Conservation (phyloP, 2,329 filamentous ascomycete species). For the Leptographium radiaticola region DNA sequence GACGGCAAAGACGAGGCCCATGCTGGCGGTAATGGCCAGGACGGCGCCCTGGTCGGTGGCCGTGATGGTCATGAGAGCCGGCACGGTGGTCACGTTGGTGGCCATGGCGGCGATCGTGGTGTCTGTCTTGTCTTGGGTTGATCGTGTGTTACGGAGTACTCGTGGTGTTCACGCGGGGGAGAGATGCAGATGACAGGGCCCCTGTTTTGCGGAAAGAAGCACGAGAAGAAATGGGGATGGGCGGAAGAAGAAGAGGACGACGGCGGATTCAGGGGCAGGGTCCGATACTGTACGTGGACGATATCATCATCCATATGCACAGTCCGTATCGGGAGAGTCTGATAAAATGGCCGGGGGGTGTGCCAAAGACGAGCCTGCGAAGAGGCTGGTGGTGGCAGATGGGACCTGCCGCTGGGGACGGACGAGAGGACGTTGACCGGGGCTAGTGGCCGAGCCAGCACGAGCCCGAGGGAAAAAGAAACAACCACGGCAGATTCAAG, state of each 20-base stretch:
- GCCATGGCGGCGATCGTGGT: neutral
- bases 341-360: too few species aligned
- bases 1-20: constrained; percentile 24
- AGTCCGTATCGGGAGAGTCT: too few species aligned
- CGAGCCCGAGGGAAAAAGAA: too few species aligned
- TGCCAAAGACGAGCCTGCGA: too few species aligned
- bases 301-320: too few species aligned
- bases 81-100: constrained; percentile 8
- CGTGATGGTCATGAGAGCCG: constrained; percentile 22
- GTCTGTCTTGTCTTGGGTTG: neutral
- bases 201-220: neutral
- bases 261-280: too few species aligned
- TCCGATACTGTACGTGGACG: too few species aligned
- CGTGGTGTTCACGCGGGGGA: neutral
- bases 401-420: too few species aligned
- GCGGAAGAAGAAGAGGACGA: neutral
- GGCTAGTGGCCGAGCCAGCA: too few species aligned
- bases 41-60: constrained; percentile 25
- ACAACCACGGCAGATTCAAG: neutral
- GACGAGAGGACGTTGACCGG: too few species aligned
- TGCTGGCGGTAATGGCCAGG: constrained; percentile 24
- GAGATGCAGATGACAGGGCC: neutral
- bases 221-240: neutral
- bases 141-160: neutral
- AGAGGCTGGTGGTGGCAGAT: too few species aligned